A percentile compares a stretch with the other conserved stretches of the same genome.
phyloP scores from a whole-genome alignment of 352 stramenopile species.

The Globisporangium carolinianum region DNA sequence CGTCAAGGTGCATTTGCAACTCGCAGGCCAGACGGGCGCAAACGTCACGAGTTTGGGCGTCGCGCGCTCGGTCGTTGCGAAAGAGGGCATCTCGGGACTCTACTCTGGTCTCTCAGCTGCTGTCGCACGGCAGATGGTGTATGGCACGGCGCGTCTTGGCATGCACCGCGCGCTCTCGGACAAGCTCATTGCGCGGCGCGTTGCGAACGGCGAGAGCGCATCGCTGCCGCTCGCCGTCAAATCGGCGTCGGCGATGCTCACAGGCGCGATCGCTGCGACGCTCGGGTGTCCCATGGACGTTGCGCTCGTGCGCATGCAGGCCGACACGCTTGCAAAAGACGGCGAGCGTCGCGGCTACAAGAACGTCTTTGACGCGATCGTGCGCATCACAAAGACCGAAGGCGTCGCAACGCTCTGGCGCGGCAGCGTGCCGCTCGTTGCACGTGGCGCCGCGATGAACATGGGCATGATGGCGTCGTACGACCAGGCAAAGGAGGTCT shows the following conservation, averaged over 20 bases:
- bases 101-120: conserved; percentile 81
- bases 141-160: conserved; percentile 75
- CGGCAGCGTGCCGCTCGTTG: conserved; percentile 89
- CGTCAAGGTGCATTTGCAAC: conserved; percentile 87
- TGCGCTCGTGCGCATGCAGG: conserved; percentile 96
- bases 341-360: conserved; percentile 96
- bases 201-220: conserved; percentile 61
- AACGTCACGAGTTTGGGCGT: conserved; percentile 73
- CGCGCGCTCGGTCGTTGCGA: conserved; percentile 69
- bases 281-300: conserved; percentile 98
- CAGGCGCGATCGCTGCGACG: conserved; percentile 88
- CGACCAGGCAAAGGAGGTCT: conserved; percentile 95
- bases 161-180: conserved; percentile 83
- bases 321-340: conserved; percentile 90
- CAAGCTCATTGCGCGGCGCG: conserved; percentile 61
- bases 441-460: conserved; percentile 98
- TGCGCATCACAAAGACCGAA: conserved; percentile 84
- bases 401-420: conserved; percentile 88
- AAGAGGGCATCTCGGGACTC: conserved; percentile 75
- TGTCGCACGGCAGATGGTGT: conserved; percentile 82
- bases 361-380: conserved; percentile 96
- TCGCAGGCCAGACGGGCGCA: conserved; percentile 71
- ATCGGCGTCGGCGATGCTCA: conserved; percentile 64
- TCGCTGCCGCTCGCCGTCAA: conserved; percentile 71
- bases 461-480: conserved; percentile 99